Conservation (phyloP, 1,284 basidiomycete genomes). For the Retiboletus fuscus region DNA sequence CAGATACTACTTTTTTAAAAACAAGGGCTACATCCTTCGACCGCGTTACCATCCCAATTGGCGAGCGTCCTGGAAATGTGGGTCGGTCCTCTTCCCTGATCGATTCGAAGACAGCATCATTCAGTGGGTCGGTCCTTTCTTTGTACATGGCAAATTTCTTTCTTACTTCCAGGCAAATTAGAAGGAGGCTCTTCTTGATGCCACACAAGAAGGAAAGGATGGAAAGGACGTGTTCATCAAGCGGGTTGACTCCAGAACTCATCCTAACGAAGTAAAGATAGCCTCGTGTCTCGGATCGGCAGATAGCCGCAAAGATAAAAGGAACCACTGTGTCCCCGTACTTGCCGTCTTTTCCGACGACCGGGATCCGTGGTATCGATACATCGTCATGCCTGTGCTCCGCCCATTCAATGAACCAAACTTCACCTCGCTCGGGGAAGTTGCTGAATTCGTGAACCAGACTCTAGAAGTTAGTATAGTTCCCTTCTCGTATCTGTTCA, state of each 20-base stretch:
- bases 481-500: no score
- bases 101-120: constrained; percentile 21
- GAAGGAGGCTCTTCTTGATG: constrained; percentile 22
- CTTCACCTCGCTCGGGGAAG: constrained; percentile 49
- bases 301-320: fast-evolving
- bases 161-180: neutral
- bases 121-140: constrained; percentile 14
- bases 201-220: neutral
- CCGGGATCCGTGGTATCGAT: constrained; percentile 12
- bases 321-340: constrained; percentile 29
- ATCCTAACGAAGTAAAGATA: constrained; percentile 19
- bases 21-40: constrained; percentile 20
- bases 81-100: neutral
- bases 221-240: constrained; percentile 33
- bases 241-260: neutral
- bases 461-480: constrained; percentile 46
- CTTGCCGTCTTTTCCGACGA: constrained; percentile 22
- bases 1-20: constrained; percentile 27
- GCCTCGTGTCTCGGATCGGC: constrained; percentile 25
- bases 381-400: constrained; percentile 51
- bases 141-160: fast-evolving
- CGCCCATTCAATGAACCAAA: constrained; percentile 43
- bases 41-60: constrained; percentile 21
- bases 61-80: constrained; percentile 21
- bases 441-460: constrained; percentile 50